phyloP scores from a whole-genome alignment of 2,329 filamentous ascomycete species.

The Alternaria incomplexa region DNA sequence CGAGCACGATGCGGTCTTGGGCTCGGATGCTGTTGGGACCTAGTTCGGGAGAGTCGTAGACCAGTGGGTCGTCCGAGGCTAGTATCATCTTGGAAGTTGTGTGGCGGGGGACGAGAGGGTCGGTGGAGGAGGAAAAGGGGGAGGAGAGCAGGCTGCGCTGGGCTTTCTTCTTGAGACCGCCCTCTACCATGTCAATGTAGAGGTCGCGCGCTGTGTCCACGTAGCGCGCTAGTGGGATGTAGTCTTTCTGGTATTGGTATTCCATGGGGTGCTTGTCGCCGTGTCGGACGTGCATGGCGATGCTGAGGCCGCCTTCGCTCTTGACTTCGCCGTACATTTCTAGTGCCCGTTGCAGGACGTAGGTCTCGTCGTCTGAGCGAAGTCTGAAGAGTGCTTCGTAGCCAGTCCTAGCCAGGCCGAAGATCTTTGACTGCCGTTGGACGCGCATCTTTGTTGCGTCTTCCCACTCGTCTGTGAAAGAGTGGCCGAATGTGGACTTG shows the following conservation, averaged over 20 bases:
- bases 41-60: slow-evolving; percentile 72
- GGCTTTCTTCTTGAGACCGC: background rate
- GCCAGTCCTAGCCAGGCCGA: slow-evolving; percentile 70
- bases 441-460: slow-evolving; percentile 58
- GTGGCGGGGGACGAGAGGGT: slow-evolving; percentile 30
- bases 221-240: slow-evolving; percentile 77
- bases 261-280: slow-evolving; percentile 81
- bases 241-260: slow-evolving; percentile 76
- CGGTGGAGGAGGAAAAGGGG: slow-evolving; percentile 18
- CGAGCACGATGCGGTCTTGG: slow-evolving; percentile 78
- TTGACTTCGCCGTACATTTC: slow-evolving; percentile 60
- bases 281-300: slow-evolving; percentile 80
- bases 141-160: slow-evolving; percentile 8
- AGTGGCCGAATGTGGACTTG: slow-evolving; percentile 66
- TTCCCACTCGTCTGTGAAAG: slow-evolving; percentile 62
- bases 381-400: slow-evolving; percentile 79
- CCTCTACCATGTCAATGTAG: slow-evolving; percentile 57
- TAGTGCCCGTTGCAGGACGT: slow-evolving; percentile 65
- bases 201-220: slow-evolving; percentile 62
- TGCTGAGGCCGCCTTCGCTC: slow-evolving; percentile 58
- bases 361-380: slow-evolving; percentile 67
- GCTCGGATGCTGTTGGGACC: slow-evolving; percentile 61
- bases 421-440: slow-evolving; percentile 66
- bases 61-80: slow-evolving; percentile 81
- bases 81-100: slow-evolving; percentile 61